These are phyloP conservation scores for Hymenoscyphus linearis DNA, from an alignment of 2,329 filamentous ascomycete genomes.

Conservation along the genomic window DNA sequence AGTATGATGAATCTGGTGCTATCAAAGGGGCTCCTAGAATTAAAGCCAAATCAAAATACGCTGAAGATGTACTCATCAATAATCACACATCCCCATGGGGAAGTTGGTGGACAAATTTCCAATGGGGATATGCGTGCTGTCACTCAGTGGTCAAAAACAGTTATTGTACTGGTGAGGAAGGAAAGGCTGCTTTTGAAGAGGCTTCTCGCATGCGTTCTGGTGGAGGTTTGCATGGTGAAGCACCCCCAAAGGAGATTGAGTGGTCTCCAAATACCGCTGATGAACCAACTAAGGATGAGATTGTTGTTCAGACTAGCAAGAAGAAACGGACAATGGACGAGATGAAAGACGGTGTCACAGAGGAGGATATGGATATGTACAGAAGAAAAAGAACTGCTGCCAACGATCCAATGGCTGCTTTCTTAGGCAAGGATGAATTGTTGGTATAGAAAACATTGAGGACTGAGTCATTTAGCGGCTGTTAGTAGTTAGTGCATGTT, in stretches of 20 bases:
- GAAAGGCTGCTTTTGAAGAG: constrained; percentile 73
- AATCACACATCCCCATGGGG: constrained; percentile 94
- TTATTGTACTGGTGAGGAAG: constrained; percentile 91
- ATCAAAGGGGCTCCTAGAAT: constrained; percentile 83
- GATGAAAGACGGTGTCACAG: constrained; percentile 70
- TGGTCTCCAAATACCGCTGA: constrained; percentile 24
- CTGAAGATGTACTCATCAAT: constrained; percentile 80
- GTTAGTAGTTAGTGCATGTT: constrained; percentile 1
- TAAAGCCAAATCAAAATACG: constrained; percentile 81
- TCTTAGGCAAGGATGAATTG: constrained; percentile 69
- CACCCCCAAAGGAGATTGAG: constrained; percentile 24
- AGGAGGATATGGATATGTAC: constrained; percentile 84
- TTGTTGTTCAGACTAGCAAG: constrained; percentile 38
- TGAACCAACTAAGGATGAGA: constrained; percentile 26
- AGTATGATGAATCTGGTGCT: constrained; percentile 86
- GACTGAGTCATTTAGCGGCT: background rate
- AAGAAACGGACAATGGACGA: constrained; percentile 79
- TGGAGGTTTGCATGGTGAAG: constrained; percentile 34
- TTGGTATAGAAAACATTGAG: constrained; percentile 34
- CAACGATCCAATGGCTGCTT: constrained; percentile 82
- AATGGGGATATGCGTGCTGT: constrained; percentile 95
- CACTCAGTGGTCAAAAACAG: constrained; percentile 93
- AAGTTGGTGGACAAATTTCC: constrained; percentile 94
- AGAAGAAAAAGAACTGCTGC: constrained; percentile 67
- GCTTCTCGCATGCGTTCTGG: constrained; percentile 56